Conservation (phyloP, 2,329 filamentous ascomycete genomes). For the Claviceps capensis region DNA sequence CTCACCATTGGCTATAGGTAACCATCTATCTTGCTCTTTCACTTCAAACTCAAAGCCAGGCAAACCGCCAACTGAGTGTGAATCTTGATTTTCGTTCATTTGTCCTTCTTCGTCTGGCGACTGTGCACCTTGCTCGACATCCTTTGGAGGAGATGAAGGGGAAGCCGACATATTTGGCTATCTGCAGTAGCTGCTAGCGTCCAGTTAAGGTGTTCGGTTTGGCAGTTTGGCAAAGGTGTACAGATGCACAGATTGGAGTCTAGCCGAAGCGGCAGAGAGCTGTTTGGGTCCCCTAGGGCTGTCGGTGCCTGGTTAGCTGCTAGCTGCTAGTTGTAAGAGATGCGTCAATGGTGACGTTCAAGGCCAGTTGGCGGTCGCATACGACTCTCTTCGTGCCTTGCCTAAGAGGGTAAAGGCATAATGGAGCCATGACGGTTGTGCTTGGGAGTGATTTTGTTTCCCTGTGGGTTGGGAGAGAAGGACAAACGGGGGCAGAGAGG, state of each 20-base stretch:
- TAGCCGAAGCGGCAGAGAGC: conserved; percentile 26
- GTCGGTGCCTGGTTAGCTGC: conserved; percentile 34
- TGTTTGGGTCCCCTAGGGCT: conserved; percentile 10
- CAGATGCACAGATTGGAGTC: conserved; percentile 30
- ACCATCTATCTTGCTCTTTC: conserved; percentile 98
- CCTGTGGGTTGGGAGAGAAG: conserved; percentile 8
- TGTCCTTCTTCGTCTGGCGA: conserved; percentile 87
- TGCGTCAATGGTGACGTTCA: conserved; percentile 36
- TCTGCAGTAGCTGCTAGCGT: conserved; percentile 50
- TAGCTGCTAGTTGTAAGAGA: conserved; percentile 23
- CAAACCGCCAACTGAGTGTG: conserved; percentile 55
- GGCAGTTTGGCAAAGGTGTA: conserved; percentile 11
- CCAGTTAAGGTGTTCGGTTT: conserved; percentile 43
- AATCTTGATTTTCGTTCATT: conserved; percentile 78
- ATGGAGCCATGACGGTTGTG: conserved; percentile 7
- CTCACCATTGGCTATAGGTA: conserved; percentile 99
- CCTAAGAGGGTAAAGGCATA: conserved; percentile 9
- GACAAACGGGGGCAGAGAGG: conserved; percentile 3
- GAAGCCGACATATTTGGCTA: conserved; percentile 85
- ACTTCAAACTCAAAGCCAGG: conserved; percentile 84
- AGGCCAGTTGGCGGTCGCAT: conserved; percentile 16
- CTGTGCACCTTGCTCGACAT: conserved; percentile 85
- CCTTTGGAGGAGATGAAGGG: conserved; percentile 79
- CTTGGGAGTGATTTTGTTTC: conserved; percentile 6
- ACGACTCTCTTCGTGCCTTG: conserved; percentile 17